A percentile compares a stretch with the other conserved stretches of the same genome.
phyloP scores from a whole-genome alignment of 2,329 filamentous ascomycete genomes.

The Diaporthe sp. region DNA sequence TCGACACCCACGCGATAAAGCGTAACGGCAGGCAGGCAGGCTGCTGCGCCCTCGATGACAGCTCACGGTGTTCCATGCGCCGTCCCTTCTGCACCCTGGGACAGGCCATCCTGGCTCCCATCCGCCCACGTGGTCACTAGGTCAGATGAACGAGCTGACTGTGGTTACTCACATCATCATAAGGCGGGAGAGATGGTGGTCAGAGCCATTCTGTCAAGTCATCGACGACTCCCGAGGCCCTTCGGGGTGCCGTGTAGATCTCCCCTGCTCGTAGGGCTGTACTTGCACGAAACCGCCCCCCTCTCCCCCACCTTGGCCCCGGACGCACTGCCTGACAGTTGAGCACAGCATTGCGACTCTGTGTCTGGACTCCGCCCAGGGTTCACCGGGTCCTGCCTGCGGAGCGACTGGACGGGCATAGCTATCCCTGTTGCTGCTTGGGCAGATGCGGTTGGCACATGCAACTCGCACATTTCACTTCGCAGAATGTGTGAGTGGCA shows the following conservation, averaged over 20 bases:
- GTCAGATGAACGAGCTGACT: constrained; percentile 29
- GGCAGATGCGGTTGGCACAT: background rate
- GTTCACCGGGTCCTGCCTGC: background rate
- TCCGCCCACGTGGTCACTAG: constrained; percentile 33
- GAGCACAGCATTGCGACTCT: constrained; percentile 11
- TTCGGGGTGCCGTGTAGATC: constrained; percentile 1
- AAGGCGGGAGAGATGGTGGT: constrained; percentile 14
- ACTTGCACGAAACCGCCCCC: background rate
- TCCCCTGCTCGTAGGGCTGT: constrained; percentile 31
- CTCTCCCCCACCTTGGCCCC: background rate
- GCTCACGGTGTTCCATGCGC: constrained; percentile 27
- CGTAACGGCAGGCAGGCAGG: background rate
- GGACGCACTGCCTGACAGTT: background rate
- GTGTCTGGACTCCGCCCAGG: background rate
- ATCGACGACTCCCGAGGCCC: background rate
- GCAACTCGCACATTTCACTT: background rate
- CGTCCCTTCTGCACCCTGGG: background rate
- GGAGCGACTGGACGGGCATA: background rate
- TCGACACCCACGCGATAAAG: background rate
- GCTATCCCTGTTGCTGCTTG: background rate
- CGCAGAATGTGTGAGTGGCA: background rate
- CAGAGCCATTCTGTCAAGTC: constrained; percentile 9
- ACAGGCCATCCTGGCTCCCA: constrained; percentile 10
- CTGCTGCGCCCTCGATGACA: constrained; percentile 23
- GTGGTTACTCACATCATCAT: constrained; percentile 24